These are phyloP conservation scores for Bremia lactucae DNA, from an alignment of 352 stramenopile genomes.

Conservation along the genomic window DNA sequence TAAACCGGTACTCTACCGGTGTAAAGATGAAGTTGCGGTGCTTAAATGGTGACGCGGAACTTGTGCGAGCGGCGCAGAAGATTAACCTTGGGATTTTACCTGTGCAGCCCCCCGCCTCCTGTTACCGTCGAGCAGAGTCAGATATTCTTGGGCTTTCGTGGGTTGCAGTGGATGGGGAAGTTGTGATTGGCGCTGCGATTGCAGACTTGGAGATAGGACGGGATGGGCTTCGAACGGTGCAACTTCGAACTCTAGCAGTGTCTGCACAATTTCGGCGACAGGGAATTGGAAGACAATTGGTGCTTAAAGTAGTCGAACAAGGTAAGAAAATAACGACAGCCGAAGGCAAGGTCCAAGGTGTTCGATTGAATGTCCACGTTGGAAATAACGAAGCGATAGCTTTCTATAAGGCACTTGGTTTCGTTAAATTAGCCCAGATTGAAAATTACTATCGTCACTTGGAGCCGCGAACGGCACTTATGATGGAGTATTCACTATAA, in stretches of 20 bases:
- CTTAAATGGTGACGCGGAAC: conserved; percentile 29
- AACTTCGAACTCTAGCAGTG: conserved; percentile 38
- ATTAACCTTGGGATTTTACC: conserved; percentile 59
- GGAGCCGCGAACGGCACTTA: conserved; percentile 38
- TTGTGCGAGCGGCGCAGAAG: conserved; percentile 45
- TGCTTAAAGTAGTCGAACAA: conserved; percentile 31
- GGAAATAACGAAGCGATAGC: conserved; percentile 46
- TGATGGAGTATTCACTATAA: conserved; percentile 29
- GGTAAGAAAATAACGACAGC: conserved; percentile 8
- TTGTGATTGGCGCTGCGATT: conserved; percentile 23
- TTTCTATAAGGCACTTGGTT: conserved; percentile 49
- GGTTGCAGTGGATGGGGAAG: conserved; percentile 15
- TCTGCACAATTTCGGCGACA: conserved; percentile 20
- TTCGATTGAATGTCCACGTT: conserved; percentile 53
- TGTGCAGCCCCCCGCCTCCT: conserved; percentile 47
- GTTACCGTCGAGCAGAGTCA: conserved; percentile 50
- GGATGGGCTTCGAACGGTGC: conserved; percentile 17
- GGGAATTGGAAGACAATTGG: conserved; percentile 27
- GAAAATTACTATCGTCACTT: conserved; percentile 62
- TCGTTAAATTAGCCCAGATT: conserved; percentile 28
- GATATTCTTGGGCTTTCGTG: conserved; percentile 35
- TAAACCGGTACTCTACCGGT: conserved; percentile 7
- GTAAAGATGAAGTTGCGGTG: conserved; percentile 25
- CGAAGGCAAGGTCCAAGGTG: conserved; percentile 6
- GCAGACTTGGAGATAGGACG: conserved; percentile 29